A percentile compares a stretch with the other conserved stretches of the same genome.
These are phyloP conservation scores for Lophiotrema nucula DNA, from an alignment of 495 filamentous ascomycete genomes.

Conservation along the genomic window DNA sequence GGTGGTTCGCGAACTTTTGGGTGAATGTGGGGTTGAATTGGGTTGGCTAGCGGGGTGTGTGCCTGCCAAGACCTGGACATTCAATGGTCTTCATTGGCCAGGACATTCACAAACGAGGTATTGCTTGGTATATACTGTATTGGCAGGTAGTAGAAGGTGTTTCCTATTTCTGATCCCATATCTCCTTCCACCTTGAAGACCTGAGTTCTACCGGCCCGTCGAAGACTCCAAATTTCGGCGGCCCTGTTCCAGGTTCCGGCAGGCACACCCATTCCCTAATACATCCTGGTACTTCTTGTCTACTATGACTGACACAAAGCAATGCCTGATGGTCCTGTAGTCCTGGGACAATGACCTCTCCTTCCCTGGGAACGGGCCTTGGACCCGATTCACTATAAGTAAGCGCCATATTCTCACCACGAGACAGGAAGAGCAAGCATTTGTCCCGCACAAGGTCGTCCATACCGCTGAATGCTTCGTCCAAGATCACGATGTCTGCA, in stretches of 20 bases:
- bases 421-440: slow-evolving; percentile 69
- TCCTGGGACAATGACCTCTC: slow-evolving; percentile 49
- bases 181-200: slow-evolving; percentile 55
- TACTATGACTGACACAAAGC: slow-evolving; percentile 83
- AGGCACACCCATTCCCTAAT: slow-evolving; percentile 79
- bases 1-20: too few species aligned
- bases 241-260: slow-evolving; percentile 60
- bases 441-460: slow-evolving; percentile 77
- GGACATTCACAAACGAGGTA: too few species aligned
- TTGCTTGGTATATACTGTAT: too few species aligned
- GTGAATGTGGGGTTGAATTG: too few species aligned
- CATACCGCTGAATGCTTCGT: slow-evolving; percentile 92
- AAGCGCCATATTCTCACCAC: slow-evolving; percentile 36
- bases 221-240: slow-evolving; percentile 58
- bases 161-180: too few species aligned
- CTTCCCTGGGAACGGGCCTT: slow-evolving; percentile 47
- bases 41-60: too few species aligned
- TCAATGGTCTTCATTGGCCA: too few species aligned
- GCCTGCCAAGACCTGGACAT: too few species aligned
- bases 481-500: slow-evolving; percentile 85
- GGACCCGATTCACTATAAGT: slow-evolving; percentile 16
- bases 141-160: too few species aligned
- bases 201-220: slow-evolving; percentile 55
- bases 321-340: slow-evolving; percentile 70
- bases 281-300: slow-evolving; percentile 80